Base-by-base conservation (phyloP, 495 filamentous ascomycete genomes). In the Penicillium samsonianum region DNA sequence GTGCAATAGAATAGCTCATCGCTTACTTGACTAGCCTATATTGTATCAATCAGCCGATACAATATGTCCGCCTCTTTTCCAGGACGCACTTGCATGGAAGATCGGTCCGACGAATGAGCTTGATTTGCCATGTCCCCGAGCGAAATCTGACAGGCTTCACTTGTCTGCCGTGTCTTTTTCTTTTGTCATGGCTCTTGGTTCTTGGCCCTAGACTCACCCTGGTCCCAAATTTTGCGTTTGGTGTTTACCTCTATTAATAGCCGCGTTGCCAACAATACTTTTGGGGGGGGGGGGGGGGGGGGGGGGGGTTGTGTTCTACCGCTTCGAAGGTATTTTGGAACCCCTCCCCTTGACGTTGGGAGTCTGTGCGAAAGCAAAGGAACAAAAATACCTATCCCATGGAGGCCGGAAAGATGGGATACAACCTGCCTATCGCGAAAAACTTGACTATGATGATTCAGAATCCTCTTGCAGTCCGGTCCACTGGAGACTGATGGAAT, bases 111-210 rank as follows among this genome's bases (percentile, higher is more conserved):
- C 61, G 49, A 64, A 64, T 64, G 19, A 46, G 46, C 35, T 45
- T 44, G n/a, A 22, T 20, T 53, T 54, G 46, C 28, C 43, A 58
- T 57, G 33, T 35, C 43, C 46, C 51, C 47, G 47, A 52, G 55
- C 42, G 11, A 41, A 61, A 50, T 58, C 64, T 64, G 54, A 64
- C 58, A 50, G 55, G 54, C 54, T 47, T 60, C 33, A 35, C 16
- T 6, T 53, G 11, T 43, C 28, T 63, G 44, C 33, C 53, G 53
- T 51, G 48, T 42, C 53, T 23, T 33, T 37, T 38, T 16, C 10
- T n/a, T 23, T 51, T 11, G 28, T 23, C 4, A 35, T 31, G n/a
- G 20, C 48, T 33, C 45, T 37, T 38, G 35, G 16, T 8, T 50
- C 31, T 8, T 30, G 40, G 42, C 52, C 51, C 45, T 51, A 38